Percentiles rank a stretch among this genome's conserved stretches.
Conservation (phyloP, 176 grass and related monocot species). For the Triticum monococcum region DNA sequence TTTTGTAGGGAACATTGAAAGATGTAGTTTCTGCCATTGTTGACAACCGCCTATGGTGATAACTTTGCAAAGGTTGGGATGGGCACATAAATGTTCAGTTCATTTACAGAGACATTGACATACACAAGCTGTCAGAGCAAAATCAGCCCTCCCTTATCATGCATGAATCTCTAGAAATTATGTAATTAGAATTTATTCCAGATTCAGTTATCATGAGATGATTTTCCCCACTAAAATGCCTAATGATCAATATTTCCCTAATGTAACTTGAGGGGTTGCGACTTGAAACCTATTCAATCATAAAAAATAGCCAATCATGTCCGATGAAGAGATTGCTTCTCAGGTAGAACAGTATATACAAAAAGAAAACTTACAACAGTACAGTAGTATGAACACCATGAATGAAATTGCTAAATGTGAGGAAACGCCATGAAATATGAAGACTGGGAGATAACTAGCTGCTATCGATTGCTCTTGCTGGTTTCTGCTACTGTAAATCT, state of each 20-base stretch:
- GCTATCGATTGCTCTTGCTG: neutral
- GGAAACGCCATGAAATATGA: neutral
- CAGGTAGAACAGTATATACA: neutral
- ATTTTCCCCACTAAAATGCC: neutral
- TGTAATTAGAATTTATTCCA: neutral
- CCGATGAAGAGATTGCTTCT: neutral
- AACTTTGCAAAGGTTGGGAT: neutral
- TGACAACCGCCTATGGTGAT: constrained; percentile 59
- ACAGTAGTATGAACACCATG: neutral
- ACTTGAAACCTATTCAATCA: neutral
- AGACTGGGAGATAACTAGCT: neutral
- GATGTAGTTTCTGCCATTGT: constrained; percentile 47
- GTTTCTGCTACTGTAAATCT: neutral
- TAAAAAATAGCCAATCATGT: neutral
- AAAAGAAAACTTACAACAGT: neutral
- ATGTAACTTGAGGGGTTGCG: neutral
- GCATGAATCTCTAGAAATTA: neutral
- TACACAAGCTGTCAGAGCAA: neutral
- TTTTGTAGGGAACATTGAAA: constrained; percentile 57
- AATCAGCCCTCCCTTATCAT: neutral
- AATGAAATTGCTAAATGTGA: neutral
- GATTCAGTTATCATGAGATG: neutral
- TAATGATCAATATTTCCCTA: neutral
- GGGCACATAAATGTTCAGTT: constrained; percentile 4
- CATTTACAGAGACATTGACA: neutral